These are phyloP conservation scores for Alternaria dauci DNA, from an alignment of 2,329 filamentous ascomycete genomes.

Conservation along the genomic window DNA sequence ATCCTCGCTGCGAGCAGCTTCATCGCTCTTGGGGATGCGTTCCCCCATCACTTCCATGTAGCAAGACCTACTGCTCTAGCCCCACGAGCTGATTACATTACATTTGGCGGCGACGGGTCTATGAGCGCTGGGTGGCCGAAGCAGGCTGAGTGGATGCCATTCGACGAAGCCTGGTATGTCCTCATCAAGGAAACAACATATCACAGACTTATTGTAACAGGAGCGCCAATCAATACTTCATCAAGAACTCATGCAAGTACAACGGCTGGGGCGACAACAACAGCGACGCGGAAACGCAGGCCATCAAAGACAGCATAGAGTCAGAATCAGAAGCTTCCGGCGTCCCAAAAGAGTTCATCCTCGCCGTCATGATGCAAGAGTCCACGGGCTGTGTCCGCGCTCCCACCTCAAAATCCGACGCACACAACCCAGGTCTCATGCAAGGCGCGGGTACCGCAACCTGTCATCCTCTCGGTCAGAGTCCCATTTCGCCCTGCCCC, in stretches of 20 bases:
- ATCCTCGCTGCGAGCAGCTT: constrained; percentile 38
- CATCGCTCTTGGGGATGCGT: constrained; percentile 34
- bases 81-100: constrained; percentile 32
- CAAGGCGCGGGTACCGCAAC: constrained; percentile 49
- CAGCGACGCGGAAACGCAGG: constrained; percentile 47
- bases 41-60: constrained; percentile 27
- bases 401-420: constrained; percentile 53
- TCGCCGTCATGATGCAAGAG: constrained; percentile 58
- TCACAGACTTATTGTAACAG: constrained; percentile 26
- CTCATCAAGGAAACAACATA: background rate
- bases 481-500: constrained; percentile 51
- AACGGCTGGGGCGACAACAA: constrained; percentile 50
- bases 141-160: constrained; percentile 45
- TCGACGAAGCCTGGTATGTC: constrained; percentile 45
- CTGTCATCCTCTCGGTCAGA: constrained; percentile 41
- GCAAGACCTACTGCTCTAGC: constrained; percentile 20
- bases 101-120: constrained; percentile 50
- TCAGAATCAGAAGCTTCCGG: constrained; percentile 38
- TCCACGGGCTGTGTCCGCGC: constrained; percentile 58
- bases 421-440: constrained; percentile 59
- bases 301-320: constrained; percentile 52
- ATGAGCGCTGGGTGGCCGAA: constrained; percentile 50
- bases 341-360: constrained; percentile 54
- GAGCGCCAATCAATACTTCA: constrained; percentile 45
- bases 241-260: constrained; percentile 49